Evolutionary conservation across 805 yeast species (phyloP).

Genomic region (Komagataella ulmi): DNA sequence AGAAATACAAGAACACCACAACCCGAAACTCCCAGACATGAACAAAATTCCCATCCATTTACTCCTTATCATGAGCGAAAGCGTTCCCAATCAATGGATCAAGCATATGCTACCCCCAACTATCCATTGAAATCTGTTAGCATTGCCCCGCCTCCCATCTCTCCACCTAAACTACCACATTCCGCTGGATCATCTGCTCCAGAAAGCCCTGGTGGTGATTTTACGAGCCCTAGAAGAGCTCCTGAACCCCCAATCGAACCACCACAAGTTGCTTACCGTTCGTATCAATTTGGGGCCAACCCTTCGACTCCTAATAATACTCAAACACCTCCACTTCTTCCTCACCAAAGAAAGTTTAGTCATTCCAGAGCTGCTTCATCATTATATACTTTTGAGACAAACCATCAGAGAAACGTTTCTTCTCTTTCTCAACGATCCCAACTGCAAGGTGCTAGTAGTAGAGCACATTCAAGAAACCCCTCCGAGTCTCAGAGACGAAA

Average conservation of each 20-base stretch:
- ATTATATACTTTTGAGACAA: constrained; percentile 11
- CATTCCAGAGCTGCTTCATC: constrained; percentile 22
- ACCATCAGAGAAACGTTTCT: constrained; percentile 2
- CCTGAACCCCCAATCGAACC: constrained; percentile 49
- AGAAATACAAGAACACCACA: constrained; percentile 13
- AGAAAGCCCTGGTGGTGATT: constrained; percentile 15
- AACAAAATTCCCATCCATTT: constrained; percentile 2
- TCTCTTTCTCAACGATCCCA: constrained; percentile 8
- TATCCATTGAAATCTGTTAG: background rate
- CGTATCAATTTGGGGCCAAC: constrained; percentile 12
- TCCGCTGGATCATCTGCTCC: constrained; percentile 8
- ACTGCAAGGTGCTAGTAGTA: background rate
- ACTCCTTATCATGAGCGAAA: constrained; percentile 26
- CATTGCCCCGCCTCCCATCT: background rate
- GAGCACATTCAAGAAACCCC: constrained; percentile 16
- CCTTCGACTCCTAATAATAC: background rate
- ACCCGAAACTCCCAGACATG: constrained; percentile 18
- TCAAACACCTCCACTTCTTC: background rate
- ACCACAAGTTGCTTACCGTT: constrained; percentile 6
- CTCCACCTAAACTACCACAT: constrained; percentile 8
- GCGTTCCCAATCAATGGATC: constrained; percentile 38
- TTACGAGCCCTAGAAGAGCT: constrained; percentile 59
- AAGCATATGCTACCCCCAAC: constrained; percentile 9
- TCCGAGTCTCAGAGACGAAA: constrained; percentile 18
- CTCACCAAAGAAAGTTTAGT: constrained; percentile 20